Conservation (phyloP, 1,284 basidiomycete species). For the Rhodotorula sp. region DNA sequence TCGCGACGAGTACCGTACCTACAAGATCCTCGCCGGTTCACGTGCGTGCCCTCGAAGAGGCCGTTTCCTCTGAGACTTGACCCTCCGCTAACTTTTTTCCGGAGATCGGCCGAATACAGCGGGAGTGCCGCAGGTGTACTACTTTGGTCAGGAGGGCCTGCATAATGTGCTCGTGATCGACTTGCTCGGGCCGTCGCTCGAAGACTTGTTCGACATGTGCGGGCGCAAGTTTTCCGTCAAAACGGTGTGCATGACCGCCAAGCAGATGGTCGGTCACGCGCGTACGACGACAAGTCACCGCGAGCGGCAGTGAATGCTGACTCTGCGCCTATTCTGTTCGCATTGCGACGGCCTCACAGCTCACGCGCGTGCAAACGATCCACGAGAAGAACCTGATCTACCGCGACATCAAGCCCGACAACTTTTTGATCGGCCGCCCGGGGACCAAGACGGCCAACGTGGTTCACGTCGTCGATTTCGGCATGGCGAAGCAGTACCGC, state of each 20-base stretch:
- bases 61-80: background rate
- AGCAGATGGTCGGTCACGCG: slow-evolving; percentile 75
- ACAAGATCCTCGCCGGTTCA: slow-evolving; percentile 89
- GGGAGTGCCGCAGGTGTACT: slow-evolving; percentile 71
- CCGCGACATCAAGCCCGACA: slow-evolving; percentile 96
- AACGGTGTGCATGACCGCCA: slow-evolving; percentile 94
- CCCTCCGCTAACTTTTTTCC: background rate
- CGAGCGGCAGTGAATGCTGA: too few relatives aligned
- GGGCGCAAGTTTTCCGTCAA: slow-evolving; percentile 90
- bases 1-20: slow-evolving; percentile 92
- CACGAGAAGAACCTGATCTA: slow-evolving; percentile 98
- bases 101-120: background rate
- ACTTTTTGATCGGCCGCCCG: slow-evolving; percentile 89
- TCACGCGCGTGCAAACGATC: slow-evolving; percentile 86
- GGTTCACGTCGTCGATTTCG: slow-evolving; percentile 88
- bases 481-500: slow-evolving; percentile 97
- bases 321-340: background rate
- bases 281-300: too few relatives aligned
- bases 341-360: slow-evolving; percentile 53
- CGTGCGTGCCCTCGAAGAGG: slow-evolving; percentile 59
- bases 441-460: slow-evolving; percentile 80
- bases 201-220: slow-evolving; percentile 96
- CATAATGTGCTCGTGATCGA: slow-evolving; percentile 97
- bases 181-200: slow-evolving; percentile 84
- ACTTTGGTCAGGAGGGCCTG: slow-evolving; percentile 95